Conservation (phyloP, 768 basidiomycete species). For the Leccinum imitatum region DNA sequence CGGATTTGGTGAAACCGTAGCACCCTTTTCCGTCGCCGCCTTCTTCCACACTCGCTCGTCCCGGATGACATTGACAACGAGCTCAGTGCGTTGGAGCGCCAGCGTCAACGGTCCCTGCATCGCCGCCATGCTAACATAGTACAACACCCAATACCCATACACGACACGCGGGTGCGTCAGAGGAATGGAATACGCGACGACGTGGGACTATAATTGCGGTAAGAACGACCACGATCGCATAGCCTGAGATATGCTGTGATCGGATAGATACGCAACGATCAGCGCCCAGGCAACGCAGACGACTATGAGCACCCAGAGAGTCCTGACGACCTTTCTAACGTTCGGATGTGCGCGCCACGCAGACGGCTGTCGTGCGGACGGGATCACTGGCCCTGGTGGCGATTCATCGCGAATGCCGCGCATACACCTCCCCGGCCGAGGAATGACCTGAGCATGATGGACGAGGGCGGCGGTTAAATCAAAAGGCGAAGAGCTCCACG, state of each 20-base stretch:
- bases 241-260: background rate
- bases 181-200: slow-evolving; percentile 25
- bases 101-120: slow-evolving; percentile 32
- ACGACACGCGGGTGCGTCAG: slow-evolving; percentile 13
- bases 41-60: slow-evolving; percentile 30
- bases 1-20: slow-evolving; percentile 19
- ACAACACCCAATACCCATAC: slow-evolving; percentile 26
- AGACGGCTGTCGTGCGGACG: slow-evolving; percentile 22
- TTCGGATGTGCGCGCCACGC: slow-evolving; percentile 29
- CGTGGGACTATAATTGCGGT: slow-evolving; percentile 17
- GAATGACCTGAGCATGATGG: slow-evolving; percentile 26
- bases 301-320: slow-evolving; percentile 24
- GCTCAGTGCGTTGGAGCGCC: slow-evolving; percentile 29
- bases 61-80: slow-evolving; percentile 30
- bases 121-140: slow-evolving; percentile 25
- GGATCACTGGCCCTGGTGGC: slow-evolving; percentile 11
- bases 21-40: slow-evolving; percentile 19
- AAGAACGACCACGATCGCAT: slow-evolving; percentile 29
- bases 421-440: slow-evolving; percentile 25
- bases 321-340: slow-evolving; percentile 21
- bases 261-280: slow-evolving; percentile 8
- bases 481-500: slow-evolving; percentile 35
- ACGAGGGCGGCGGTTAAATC: slow-evolving; percentile 33
- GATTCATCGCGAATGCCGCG: slow-evolving; percentile 13
- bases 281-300: slow-evolving; percentile 25